These are phyloP conservation scores for Micractinium sp. DNA, from an alignment of 139 green algal genomes.

Conservation along the genomic window DNA sequence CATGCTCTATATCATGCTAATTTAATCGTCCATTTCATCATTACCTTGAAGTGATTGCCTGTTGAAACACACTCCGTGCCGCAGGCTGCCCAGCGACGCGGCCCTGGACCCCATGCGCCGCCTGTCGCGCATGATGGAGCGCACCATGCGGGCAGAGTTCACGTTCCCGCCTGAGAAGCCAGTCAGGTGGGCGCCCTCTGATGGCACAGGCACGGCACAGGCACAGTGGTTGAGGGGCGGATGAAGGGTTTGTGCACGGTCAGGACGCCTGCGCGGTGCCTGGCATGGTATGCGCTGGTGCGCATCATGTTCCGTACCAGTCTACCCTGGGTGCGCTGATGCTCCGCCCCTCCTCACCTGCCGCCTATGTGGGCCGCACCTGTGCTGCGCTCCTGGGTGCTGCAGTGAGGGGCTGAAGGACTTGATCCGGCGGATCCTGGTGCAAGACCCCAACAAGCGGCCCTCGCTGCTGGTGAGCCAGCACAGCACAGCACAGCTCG, in stretches of 20 bases:
- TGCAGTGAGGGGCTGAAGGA: slow-evolving; percentile 56
- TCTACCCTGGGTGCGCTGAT: not conserved
- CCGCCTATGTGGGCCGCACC: not conserved
- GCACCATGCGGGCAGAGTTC: slow-evolving; percentile 26
- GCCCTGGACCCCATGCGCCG: slow-evolving; percentile 48
- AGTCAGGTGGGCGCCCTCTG: slow-evolving; percentile 24
- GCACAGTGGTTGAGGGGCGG: no score
- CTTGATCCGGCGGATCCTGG: slow-evolving; percentile 73
- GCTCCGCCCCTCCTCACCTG: not conserved
- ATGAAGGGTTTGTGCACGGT: no score
- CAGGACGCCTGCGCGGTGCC: no score
- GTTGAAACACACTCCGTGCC: not conserved
- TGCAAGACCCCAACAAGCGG: slow-evolving; percentile 74
- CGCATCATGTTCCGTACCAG: not conserved
- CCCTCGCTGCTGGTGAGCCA: slow-evolving; percentile 64
- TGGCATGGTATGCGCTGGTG: no score
- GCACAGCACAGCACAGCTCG: not conserved
- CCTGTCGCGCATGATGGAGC: slow-evolving; percentile 30
- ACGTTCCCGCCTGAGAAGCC: slow-evolving; percentile 54
- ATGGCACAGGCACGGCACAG: no score
- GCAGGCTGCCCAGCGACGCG: slow-evolving; percentile 57
- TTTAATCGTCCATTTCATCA: not conserved
- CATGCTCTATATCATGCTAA: not conserved
- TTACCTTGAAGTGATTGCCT: not conserved
- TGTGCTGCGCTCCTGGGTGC: not conserved